Evolutionary conservation across 176 grass and related monocot species (phyloP), one percentile per base, ranked within the genome.

Genomic region (Carex kokanica): DNA sequence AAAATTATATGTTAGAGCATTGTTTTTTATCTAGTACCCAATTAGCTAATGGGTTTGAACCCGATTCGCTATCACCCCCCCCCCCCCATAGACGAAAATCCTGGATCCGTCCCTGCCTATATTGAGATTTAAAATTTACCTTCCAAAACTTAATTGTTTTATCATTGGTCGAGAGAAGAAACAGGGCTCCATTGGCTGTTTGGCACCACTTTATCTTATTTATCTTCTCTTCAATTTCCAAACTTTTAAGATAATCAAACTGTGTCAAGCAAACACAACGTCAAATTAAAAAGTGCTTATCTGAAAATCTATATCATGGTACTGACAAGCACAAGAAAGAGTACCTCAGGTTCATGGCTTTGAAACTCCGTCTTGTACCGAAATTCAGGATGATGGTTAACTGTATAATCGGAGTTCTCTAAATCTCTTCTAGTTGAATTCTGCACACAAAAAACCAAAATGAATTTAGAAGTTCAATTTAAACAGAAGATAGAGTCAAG

Each of bases 141-240:
- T 98, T 98, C 95, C 95, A 98, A 82, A 93, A 93, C 75, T 98
- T 98, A 78, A 98, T 91, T 18, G 95, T 98, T 87, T 98, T 98
- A 80, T 98, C 95, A 83, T 98, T 98, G 79, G 95, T 98, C 20
- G 95, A 95, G 73, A 98, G 88, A 80, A 98, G 92, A 88, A 91
- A 98, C 45, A 90, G 83, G 36, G 91, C 84, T 4, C 81, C 86
- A 90, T 94, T 94, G 60, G 92, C 54, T 86, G 88, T 74, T 87
- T 95, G 86, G 78, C 92, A 95, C 95, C 95, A 98, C 85, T 84
- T 92, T 88, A 98, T 95, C 85, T 98, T 89, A 81, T 98, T 98
- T 79, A 98, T 98, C 91, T 98, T 98, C 91, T 98, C 95, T 92
- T 95, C 95, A 82, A 98, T 98, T 91, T 98, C 95, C 92, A 95